Evolutionary conservation across 768 basidiomycete genomes (phyloP), one percentile per base, ranked within the genome.

Genomic region (Pleurotus tuoliensis): DNA sequence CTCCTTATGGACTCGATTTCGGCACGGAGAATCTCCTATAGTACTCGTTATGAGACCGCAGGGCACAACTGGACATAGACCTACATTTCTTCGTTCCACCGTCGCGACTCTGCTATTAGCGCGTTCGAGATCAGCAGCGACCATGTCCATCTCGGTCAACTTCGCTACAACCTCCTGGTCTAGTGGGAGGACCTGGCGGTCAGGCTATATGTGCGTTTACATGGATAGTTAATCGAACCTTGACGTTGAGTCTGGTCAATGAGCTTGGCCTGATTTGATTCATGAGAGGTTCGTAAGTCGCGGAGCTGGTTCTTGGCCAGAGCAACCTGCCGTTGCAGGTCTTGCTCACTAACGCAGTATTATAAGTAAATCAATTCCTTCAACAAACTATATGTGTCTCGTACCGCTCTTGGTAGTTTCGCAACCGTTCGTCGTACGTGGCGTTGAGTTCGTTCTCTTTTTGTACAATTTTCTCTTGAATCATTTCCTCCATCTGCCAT

Each of bases 371-470:
- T 34, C 2, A 12, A 22, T 4, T 46, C 18, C 18, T 6, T 37
- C 18, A 16, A 16, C 24, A 25, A 5, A 25, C 5, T 12, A 24
- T 22, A 40, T 39, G 20, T 22, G 40, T 8, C 7, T 69, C 84
- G 25, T 62, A 94, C 94, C 96, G 82, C 66, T 96, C 96, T 69
- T 95, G 94, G 63, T 96, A 98, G 70, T 98, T 99, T 50, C 92
- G 80, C 67, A 99, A 79, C 62, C 88, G 88, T 73, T 99, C 97
- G 64, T 99, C 97, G 61, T 97, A 98, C 4, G 92, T 94, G 13
- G 96, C 97, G 61, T 96, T 92, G 16, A 98, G 77, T 72, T 98
- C 97, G 56, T 95, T 96, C 75, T 98, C 93, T 73, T 98, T 98
- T 69, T 92, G 90, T 3, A 77, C 75, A 34, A 98, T 89, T 65